Evolutionary conservation across 176 grass and related monocot genomes (phyloP), one percentile per base, ranked within the genome.

Genomic region (Typha latifolia): DNA sequence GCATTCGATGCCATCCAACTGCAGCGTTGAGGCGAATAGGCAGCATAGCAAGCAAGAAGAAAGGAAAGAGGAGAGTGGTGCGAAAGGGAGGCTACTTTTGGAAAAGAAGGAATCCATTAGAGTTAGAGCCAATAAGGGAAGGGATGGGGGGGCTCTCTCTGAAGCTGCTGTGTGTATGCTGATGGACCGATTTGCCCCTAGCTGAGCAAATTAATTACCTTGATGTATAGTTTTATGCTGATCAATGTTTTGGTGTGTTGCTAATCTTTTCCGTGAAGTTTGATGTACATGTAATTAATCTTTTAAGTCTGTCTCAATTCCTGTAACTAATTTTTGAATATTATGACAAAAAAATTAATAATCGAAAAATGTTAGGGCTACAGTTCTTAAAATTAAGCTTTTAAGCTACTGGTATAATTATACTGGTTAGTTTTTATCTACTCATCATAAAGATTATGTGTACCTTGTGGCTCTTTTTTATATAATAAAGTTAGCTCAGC

Each of bases 131-230:
- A 69, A 79, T 57, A 66, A 63, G 64, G 68, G 68, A 47, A 14
- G 12, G 72, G 59, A 57, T 47, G 53, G 52, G 65, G 53, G 52
- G 65, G 32, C 56, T 22, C 50, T 90, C 61, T 77, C 82, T 48
- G 83, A 86, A 8, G 37, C 69, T 66, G 57, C 71, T 12, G 48
- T 48, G 52, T 86, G 76, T 53, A 64, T 90, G 72, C 76, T 86
- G 20, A 86, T 85, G 87, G 87, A 90, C 59, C 73, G 69, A 29
- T 90, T 90, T 62, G 73, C 87, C 14, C 87, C 87, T 50, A 26
- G 48, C 21, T 64, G 12, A 47, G 5, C 27, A 3, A 57, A 62
- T 63, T n/a, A 16, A 65, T 15, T 21, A 57, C n/a, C n/a, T 16
- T 20, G 7, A 57, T 20, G 52, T 57, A 10, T 57, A 57, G 52